These are phyloP conservation scores for Metschnikowia santaceciliae DNA, from an alignment of 805 yeast species.

Conservation along the genomic window DNA sequence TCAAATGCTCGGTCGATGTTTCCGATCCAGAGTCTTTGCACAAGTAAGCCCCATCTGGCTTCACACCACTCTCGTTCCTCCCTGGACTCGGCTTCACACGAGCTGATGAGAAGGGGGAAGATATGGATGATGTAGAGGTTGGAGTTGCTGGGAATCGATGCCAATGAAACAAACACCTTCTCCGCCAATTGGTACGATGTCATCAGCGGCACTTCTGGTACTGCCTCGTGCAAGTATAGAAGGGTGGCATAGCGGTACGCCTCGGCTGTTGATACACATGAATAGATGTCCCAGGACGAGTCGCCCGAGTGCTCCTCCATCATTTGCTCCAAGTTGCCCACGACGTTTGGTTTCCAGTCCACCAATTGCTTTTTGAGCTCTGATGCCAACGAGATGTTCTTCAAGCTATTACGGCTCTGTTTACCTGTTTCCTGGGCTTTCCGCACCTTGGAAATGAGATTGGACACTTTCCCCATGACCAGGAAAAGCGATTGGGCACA, in stretches of 20 bases:
- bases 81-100: constrained; percentile 58
- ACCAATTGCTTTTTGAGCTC: constrained; percentile 49
- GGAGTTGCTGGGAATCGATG: constrained; percentile 58
- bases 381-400: constrained; percentile 52
- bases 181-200: constrained; percentile 55
- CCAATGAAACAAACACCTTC: constrained; percentile 54
- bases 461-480: constrained; percentile 60
- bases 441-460: constrained; percentile 49
- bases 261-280: constrained; percentile 67
- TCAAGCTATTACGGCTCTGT: constrained; percentile 36
- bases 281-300: constrained; percentile 48
- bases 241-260: constrained; percentile 61
- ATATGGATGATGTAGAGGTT: constrained; percentile 57
- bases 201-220: constrained; percentile 60
- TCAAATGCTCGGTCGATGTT: constrained; percentile 63
- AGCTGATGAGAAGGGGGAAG: constrained; percentile 60
- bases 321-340: constrained; percentile 31
- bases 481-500: constrained; percentile 63
- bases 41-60: constrained; percentile 52
- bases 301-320: constrained; percentile 22
- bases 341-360: constrained; percentile 52
- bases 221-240: constrained; percentile 63
- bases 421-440: constrained; percentile 23
- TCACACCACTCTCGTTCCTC: constrained; percentile 63
- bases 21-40: constrained; percentile 58